A percentile compares a stretch with the other conserved stretches of the same genome.
Conservation (phyloP, 352 stramenopile species). For the Phytophthora fragariaefolia region DNA sequence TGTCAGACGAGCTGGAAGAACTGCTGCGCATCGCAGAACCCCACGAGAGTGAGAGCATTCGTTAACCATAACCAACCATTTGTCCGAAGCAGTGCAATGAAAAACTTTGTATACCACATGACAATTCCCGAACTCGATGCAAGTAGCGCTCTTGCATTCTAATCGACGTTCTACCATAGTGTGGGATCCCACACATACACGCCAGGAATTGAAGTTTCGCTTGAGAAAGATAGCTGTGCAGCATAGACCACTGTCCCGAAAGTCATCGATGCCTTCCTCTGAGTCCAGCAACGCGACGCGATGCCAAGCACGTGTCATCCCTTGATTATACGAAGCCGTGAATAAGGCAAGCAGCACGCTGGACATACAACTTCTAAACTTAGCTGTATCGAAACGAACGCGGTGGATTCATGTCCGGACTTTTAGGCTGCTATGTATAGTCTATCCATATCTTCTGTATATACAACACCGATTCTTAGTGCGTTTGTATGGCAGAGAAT, state of each 20-base stretch:
- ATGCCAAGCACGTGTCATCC: too few relatives aligned
- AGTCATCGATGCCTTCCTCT: too few relatives aligned
- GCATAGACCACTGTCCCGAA: not conserved
- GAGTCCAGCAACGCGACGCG: too few relatives aligned
- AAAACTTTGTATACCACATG: not conserved
- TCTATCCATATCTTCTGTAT: too few relatives aligned
- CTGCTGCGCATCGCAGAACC: not conserved
- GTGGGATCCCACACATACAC: not conserved
- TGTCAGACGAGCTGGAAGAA: not conserved
- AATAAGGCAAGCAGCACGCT: too few relatives aligned
- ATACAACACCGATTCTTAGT: too few relatives aligned
- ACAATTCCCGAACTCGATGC: not conserved
- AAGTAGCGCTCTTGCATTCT: not conserved
- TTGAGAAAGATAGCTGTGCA: not conserved
- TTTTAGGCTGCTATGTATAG: too few relatives aligned
- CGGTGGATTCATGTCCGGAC: too few relatives aligned
- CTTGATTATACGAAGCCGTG: too few relatives aligned
- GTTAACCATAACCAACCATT: not conserved
- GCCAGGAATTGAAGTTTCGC: not conserved
- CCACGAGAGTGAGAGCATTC: not conserved
- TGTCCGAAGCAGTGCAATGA: not conserved
- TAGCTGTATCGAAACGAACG: too few relatives aligned
- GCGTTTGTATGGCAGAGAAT: too few relatives aligned
- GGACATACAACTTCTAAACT: too few relatives aligned
- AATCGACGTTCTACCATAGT: not conserved